phyloP scores from a whole-genome alignment of 2,329 filamentous ascomycete species.

The Aspergillus sp. region DNA sequence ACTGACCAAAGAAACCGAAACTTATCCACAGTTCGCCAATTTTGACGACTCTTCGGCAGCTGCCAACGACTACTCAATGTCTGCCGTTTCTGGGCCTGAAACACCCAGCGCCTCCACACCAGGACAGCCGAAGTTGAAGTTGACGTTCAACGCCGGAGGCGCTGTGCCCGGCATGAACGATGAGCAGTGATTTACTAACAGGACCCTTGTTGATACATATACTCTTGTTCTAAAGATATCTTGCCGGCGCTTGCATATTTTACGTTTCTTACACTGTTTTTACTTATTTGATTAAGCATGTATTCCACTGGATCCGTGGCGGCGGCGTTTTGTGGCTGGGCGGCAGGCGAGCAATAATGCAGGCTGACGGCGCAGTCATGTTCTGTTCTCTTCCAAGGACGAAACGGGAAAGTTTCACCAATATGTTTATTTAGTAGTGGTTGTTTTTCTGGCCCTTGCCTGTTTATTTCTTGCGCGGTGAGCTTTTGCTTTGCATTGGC shows the following conservation, averaged over 20 bases:
- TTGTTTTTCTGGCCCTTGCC: conserved; percentile 3
- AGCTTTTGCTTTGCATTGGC: neutral
- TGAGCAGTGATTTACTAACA: conserved; percentile 17
- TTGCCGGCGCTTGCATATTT: conserved; percentile 15
- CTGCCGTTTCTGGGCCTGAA: conserved; percentile 42
- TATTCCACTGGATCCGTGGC: conserved; percentile 15
- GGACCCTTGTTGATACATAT: conserved; percentile 16
- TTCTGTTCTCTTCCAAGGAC: conserved; percentile 19
- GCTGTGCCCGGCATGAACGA: conserved; percentile 29
- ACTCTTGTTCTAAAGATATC: conserved; percentile 10
- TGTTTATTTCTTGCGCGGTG: neutral
- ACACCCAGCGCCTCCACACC: conserved; percentile 64
- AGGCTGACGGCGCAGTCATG: conserved; percentile 25
- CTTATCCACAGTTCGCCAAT: conserved; percentile 57
- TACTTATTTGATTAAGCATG: conserved; percentile 16
- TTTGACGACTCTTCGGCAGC: conserved; percentile 53
- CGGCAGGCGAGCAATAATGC: conserved; percentile 21
- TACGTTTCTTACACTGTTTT: conserved; percentile 10
- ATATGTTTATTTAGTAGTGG: conserved; percentile 10
- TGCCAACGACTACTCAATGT: conserved; percentile 52
- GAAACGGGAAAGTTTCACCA: conserved; percentile 10
- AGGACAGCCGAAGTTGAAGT: conserved; percentile 66
- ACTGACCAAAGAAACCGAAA: conserved; percentile 54
- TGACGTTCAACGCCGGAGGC: conserved; percentile 54
- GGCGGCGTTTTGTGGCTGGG: conserved; percentile 25